Evolutionary conservation across 2,329 filamentous ascomycete genomes (phyloP).

Genomic region (Parastagonospora nodorum): DNA sequence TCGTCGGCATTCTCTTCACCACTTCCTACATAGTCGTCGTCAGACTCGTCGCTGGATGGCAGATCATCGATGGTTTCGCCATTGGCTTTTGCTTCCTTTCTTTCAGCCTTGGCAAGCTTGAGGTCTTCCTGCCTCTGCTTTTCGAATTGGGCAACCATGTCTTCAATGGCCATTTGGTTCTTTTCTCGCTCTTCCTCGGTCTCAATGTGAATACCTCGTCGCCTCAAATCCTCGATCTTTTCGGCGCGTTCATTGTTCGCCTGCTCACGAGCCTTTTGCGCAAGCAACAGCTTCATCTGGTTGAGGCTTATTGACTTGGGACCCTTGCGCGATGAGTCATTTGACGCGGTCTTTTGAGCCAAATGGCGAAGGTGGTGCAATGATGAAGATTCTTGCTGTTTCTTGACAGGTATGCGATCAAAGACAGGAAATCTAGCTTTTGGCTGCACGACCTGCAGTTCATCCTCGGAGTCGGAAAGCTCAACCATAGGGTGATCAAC

Average conservation of each 20-base stretch:
- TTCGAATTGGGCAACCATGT: conserved; percentile 70
- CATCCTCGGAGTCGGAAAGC: conserved; percentile 61
- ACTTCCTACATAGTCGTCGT: conserved; percentile 55
- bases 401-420: conserved; percentile 68
- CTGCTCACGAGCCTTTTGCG: conserved; percentile 77
- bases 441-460: conserved; percentile 65
- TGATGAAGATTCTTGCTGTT: conserved; percentile 66
- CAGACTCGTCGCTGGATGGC: conserved; percentile 60
- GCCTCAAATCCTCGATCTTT: conserved; percentile 74
- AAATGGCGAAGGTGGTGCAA: conserved; percentile 73
- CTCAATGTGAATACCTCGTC: conserved; percentile 79
- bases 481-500: conserved; percentile 32
- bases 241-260: conserved; percentile 77
- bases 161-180: conserved; percentile 82
- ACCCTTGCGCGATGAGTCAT: conserved; percentile 44
- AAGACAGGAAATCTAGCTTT: conserved; percentile 60
- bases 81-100: conserved; percentile 70
- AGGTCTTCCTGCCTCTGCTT: conserved; percentile 81
- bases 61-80: conserved; percentile 50
- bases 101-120: conserved; percentile 78
- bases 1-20: conserved; percentile 55
- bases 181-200: conserved; percentile 85
- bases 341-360: conserved; percentile 70
- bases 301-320: conserved; percentile 67
- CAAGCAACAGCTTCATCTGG: conserved; percentile 71